A percentile compares a stretch with the other conserved stretches of the same genome.
phyloP scores from a whole-genome alignment of 1,284 basidiomycete species.

The Exobasidium rhododendri region DNA sequence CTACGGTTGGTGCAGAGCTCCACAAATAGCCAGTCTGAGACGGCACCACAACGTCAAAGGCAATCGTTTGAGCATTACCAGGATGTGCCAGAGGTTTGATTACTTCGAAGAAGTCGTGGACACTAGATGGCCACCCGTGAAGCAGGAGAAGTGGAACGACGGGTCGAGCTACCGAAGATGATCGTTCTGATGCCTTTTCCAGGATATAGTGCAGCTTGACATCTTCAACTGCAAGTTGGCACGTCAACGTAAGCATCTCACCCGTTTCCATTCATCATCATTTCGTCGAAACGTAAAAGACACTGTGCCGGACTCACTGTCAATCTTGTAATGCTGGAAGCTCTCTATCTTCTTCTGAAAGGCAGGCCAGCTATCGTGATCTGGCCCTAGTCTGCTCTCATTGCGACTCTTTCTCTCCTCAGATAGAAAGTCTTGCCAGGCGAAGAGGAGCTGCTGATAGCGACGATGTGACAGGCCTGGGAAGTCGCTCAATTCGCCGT shows the following conservation, averaged over 20 bases:
- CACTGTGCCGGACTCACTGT: too few relatives aligned
- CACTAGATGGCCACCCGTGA: slow-evolving; percentile 52
- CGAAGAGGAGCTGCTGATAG: slow-evolving; percentile 1
- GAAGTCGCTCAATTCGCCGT: not conserved
- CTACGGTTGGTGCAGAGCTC: slow-evolving; percentile 17
- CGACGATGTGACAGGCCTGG: slow-evolving; percentile 8
- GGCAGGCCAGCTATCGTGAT: slow-evolving; percentile 33
- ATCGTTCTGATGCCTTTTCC: slow-evolving; percentile 26
- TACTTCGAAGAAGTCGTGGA: slow-evolving; percentile 47
- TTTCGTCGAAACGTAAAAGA: too few relatives aligned
- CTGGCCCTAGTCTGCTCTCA: slow-evolving; percentile 20
- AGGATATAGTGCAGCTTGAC: slow-evolving; percentile 50
- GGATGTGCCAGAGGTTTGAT: slow-evolving; percentile 49
- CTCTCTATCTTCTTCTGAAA: slow-evolving; percentile 14
- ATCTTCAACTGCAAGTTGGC: slow-evolving; percentile 39
- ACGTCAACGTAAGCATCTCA: too few relatives aligned
- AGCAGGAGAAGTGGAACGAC: slow-evolving; percentile 54
- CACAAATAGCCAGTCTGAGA: slow-evolving; percentile 51
- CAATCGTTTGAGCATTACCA: slow-evolving; percentile 22
- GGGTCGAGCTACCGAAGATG: slow-evolving; percentile 13
- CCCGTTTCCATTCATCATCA: too few relatives aligned
- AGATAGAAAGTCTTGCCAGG: slow-evolving; percentile 10
- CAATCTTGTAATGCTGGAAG: slow-evolving; percentile 26
- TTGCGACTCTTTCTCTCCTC: not conserved
- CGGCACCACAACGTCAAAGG: slow-evolving; percentile 52